Base-by-base conservation (phyloP, 2,329 filamentous ascomycete genomes). In the Trichothecium sympodiale region DNA sequence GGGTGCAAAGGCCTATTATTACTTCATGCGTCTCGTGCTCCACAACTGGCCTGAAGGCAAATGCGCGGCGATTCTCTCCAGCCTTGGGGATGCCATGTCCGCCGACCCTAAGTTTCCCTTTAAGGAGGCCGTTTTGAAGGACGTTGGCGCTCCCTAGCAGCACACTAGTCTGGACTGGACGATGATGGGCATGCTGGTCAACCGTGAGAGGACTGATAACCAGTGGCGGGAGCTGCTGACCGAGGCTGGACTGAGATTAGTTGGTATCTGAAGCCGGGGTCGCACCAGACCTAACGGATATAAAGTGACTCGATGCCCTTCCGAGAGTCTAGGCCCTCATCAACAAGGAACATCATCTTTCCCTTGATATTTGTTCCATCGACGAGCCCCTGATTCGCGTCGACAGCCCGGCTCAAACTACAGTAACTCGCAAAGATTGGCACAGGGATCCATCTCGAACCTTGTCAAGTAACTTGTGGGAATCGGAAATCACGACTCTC, bases 41-140 rank as follows among this genome's bases (percentile, higher is more conserved):
- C 66, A 69, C 42, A 62, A 69, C 48, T 69, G 65, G 65, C 53
- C 61, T 0, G 59, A 68, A 29, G 47, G 49, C 3, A 47, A 61
- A 16, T 46, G 50, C 1, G 40, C 45, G 9, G 36, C 40, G 12
- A 64, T 65, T 25, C 42, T 57, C 2, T 27, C 33, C 5, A 34
- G 44, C 17, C 25, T 45, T 4, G 32, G 37, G 18, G 40, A 47
- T 3, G 43, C 42, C 18, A 46, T 47, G 42, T 45, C 43, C 4
- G n/a, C n/a, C n/a, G n/a, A n/a, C n/a, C n/a, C n/a, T n/a, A 35
- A 32, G 26, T 20, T 46, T 3, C 34, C 44, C 12, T 44, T 47
- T 29, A 38, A 45, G 15, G 44, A 46, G 29, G 38, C 40, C 9
- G 37, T 46, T 8, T 10, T 47, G 12, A n/a, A 26, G 5, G 39